These are phyloP conservation scores for Solanum gandarillasii DNA, from an alignment of 257 asterid genomes.

Conservation along the genomic window DNA sequence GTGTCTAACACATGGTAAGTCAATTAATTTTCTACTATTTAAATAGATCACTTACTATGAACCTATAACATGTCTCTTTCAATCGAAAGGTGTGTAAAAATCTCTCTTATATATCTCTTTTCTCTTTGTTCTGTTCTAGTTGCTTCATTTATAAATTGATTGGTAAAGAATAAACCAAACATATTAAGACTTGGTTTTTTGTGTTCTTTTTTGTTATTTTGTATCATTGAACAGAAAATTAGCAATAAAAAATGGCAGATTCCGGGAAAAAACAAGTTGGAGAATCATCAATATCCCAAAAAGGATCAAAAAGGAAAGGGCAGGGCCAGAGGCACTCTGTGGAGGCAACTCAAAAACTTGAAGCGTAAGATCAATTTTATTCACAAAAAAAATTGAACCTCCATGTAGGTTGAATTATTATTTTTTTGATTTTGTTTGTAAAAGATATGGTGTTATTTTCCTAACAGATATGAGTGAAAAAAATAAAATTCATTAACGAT, in stretches of 20 bases:
- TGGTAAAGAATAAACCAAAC: not conserved
- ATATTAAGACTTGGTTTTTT: not conserved
- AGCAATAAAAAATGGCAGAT: constrained; percentile 2
- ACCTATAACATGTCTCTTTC: not conserved
- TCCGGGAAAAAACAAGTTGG: constrained; percentile 22
- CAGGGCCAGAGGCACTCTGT: constrained; percentile 43
- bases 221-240: not conserved
- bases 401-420: not conserved
- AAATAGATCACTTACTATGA: not conserved
- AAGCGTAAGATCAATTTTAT: constrained; percentile 35
- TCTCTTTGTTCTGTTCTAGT: not conserved
- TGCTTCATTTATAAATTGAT: not conserved
- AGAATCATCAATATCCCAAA: constrained; percentile 21
- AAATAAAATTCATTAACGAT: not conserved
- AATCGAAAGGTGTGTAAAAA: not conserved
- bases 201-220: not conserved
- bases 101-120: not conserved
- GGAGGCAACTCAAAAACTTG: constrained; percentile 50
- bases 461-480: not conserved
- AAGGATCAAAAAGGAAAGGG: constrained; percentile 24
- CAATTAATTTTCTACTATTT: not conserved
- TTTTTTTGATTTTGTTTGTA: not conserved
- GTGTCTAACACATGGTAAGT: not conserved
- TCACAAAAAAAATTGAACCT: not conserved
- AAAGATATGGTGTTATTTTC: not conserved